Conservation (phyloP, 2,329 filamentous ascomycete species). For the Cryphonectria carpinicola region DNA sequence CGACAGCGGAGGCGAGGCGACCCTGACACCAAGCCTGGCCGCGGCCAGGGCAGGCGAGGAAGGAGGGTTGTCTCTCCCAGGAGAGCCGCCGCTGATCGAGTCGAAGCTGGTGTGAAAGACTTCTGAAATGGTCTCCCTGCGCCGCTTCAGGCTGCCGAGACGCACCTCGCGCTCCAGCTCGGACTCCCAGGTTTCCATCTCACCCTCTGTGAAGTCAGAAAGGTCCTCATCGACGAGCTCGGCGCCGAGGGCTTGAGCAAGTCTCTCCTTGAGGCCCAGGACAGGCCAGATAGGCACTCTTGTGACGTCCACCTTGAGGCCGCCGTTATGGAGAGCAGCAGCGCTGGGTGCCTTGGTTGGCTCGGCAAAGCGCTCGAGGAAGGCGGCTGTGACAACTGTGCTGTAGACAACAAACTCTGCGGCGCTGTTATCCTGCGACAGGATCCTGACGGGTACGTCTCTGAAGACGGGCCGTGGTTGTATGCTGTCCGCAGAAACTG, state of each 20-base stretch:
- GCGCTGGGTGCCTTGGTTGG: slow-evolving; percentile 45
- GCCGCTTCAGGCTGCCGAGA: slow-evolving; percentile 37
- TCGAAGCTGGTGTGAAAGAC: slow-evolving; percentile 48
- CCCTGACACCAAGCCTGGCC: slow-evolving; percentile 15
- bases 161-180: slow-evolving; percentile 35
- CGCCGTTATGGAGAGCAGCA: slow-evolving; percentile 35
- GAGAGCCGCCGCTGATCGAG: slow-evolving; percentile 11
- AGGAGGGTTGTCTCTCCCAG: not conserved
- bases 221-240: slow-evolving; percentile 50
- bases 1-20: slow-evolving; percentile 36
- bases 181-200: slow-evolving; percentile 52
- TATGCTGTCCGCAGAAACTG: slow-evolving; percentile 28
- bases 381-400: slow-evolving; percentile 50
- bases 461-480: slow-evolving; percentile 42
- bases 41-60: not conserved
- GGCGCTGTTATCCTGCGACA: slow-evolving; percentile 54
- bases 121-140: slow-evolving; percentile 42
- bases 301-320: slow-evolving; percentile 52
- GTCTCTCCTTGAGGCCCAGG: slow-evolving; percentile 57
- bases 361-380: slow-evolving; percentile 55
- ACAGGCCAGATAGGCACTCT: slow-evolving; percentile 59
- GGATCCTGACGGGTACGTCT: slow-evolving; percentile 54
- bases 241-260: slow-evolving; percentile 56
- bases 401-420: slow-evolving; percentile 59
- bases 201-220: slow-evolving; percentile 35